These are phyloP conservation scores for Arthrocladium fulminans DNA, from an alignment of 2,329 filamentous ascomycete genomes.

Conservation along the genomic window DNA sequence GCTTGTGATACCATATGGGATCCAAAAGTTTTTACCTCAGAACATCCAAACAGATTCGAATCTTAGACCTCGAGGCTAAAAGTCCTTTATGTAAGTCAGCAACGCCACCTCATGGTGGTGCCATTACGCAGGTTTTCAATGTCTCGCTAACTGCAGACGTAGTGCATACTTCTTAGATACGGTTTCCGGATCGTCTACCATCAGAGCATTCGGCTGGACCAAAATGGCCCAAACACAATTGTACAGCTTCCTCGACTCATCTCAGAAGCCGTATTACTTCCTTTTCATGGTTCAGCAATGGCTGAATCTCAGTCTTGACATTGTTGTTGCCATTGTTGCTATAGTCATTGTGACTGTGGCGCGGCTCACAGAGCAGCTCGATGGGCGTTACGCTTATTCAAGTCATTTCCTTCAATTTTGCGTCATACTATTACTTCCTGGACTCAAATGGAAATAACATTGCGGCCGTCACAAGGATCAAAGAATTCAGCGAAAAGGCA, in stretches of 20 bases:
- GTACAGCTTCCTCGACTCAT: slow-evolving; percentile 25
- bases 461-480: neutral
- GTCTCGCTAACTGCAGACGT: too few species aligned
- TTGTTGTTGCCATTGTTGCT: slow-evolving; percentile 32
- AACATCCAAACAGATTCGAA: neutral
- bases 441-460: neutral
- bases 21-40: neutral
- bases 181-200: neutral
- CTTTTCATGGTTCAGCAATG: slow-evolving; percentile 29
- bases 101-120: too few species aligned
- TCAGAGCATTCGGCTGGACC: neutral
- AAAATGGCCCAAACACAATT: neutral
- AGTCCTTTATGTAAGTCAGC: neutral
- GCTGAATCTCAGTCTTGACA: slow-evolving; percentile 33
- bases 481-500: neutral
- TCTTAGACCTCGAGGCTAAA: neutral
- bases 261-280: slow-evolving; percentile 31
- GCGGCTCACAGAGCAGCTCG: neutral
- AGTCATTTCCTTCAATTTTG: neutral
- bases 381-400: neutral
- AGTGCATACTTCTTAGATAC: neutral
- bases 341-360: slow-evolving; percentile 9
- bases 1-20: neutral
- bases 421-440: neutral
- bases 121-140: too few species aligned